Evolutionary conservation across 164 flowering plant species (phyloP).

Genomic region (Euptelea pleiosperma): DNA sequence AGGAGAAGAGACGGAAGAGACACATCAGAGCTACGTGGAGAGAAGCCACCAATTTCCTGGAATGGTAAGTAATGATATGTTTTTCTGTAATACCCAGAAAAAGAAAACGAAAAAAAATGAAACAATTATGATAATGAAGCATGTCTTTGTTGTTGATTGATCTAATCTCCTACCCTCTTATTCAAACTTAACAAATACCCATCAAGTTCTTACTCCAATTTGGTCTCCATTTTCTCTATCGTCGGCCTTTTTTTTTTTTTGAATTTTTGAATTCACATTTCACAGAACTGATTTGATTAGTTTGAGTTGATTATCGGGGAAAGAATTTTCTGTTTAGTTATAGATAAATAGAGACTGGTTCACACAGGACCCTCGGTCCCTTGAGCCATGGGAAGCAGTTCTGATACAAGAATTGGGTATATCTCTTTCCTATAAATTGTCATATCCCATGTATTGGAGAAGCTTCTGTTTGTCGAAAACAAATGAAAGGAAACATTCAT

Average conservation of each 20-base stretch:
- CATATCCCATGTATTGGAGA: neutral
- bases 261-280: too few relatives aligned
- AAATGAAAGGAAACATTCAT: too few relatives aligned
- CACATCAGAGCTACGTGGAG: slow-evolving; percentile 50
- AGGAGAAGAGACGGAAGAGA: slow-evolving; percentile 47
- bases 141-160: neutral
- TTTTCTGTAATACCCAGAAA: too few relatives aligned
- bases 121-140: neutral
- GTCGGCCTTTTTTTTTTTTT: neutral
- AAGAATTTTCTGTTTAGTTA: too few relatives aligned
- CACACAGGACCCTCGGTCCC: too few relatives aligned
- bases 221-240: neutral
- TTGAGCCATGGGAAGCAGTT: too few relatives aligned
- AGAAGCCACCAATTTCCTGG: slow-evolving; percentile 80
- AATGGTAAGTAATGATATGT: slow-evolving; percentile 38
- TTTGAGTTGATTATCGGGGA: too few relatives aligned
- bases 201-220: neutral
- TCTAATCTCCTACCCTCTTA: neutral
- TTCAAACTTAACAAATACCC: neutral
- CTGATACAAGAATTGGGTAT: too few relatives aligned
- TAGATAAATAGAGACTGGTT: too few relatives aligned
- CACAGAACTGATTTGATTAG: too few relatives aligned
- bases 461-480: neutral
- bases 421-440: too few relatives aligned
- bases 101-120: neutral